Evolutionary conservation across 2,329 filamentous ascomycete genomes (phyloP), one percentile per base, ranked within the genome.

Genomic region (Penicillium sp.): DNA sequence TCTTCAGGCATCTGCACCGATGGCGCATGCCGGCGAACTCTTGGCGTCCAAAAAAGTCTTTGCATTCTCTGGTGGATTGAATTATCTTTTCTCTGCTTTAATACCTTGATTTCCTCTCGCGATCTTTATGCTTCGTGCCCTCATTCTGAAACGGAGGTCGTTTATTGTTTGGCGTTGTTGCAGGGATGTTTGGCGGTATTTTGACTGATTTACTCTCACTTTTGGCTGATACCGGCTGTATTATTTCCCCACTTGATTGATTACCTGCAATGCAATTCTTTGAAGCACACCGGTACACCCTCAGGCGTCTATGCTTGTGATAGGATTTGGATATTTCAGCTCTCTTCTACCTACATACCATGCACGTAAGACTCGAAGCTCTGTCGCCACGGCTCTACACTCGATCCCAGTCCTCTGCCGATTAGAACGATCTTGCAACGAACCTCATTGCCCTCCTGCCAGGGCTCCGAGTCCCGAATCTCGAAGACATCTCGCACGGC

Each of bases 401-500:
- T 58, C 41, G 51, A 46, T 44, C 71, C 72, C 33, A 79, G 58
- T 4, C 75, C 73, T 46, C 73, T 56, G 14, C 76, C 76, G 57
- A 79, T 79, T 25, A 79, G 61, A 11, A 79, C 75, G 55, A 79
- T 67, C 61, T 76, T 78, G 50, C 70, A 74, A 30, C 67, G 62
- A 38, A 54, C 55, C 35, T 44, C 44, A 48, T 18, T 50, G 51
- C 14, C 62, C 57, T 8, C 54, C 51, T 59, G 50, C 7, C 56
- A 47, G 2, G 52, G 56, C n/a, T 68, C 62, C 13, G 64, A 61
- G 59, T 96, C 90, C 22, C 90, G 82, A 22, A 97, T 88, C 64
- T 99, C 94, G 69, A 97, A 99, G 14, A 97, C 82, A 63, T 96
- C 92, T 47, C 92, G 79, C 1, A 99, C 94, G 2, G 92, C 94